Percentiles rank a stretch among this genome's conserved stretches.
Evolutionary conservation across 495 filamentous ascomycete species (phyloP).

Genomic region (Hyaloscypha bicolor): DNA sequence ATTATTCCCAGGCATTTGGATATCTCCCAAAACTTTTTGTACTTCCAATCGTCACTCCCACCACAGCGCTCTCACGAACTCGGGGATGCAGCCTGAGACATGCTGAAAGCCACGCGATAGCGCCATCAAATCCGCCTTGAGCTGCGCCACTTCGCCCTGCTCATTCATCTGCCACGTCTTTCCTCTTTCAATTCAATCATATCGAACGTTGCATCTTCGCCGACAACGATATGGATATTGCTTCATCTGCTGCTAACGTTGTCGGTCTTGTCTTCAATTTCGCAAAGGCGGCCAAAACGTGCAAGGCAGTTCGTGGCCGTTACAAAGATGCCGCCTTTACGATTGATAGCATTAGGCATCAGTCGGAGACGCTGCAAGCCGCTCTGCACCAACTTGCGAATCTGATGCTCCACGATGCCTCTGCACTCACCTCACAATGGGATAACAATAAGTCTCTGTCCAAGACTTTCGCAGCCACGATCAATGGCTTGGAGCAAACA

Average conservation of each 20-base stretch:
- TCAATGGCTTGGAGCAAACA: background rate
- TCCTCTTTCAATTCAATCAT: background rate
- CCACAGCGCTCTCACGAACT: too few species aligned
- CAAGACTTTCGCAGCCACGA: background rate
- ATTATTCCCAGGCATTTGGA: too few species aligned
- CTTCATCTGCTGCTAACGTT: slow-evolving; percentile 6
- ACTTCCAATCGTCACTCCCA: too few species aligned
- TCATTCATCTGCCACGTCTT: too few species aligned
- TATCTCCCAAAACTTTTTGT: too few species aligned
- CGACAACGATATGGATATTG: slow-evolving; percentile 11
- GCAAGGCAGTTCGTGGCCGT: slow-evolving; percentile 3
- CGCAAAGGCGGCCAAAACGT: slow-evolving; percentile 11
- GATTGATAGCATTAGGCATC: slow-evolving; percentile 4
- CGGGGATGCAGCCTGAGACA: too few species aligned
- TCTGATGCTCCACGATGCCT: slow-evolving; percentile 20
- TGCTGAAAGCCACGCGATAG: too few species aligned
- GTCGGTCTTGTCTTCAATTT: slow-evolving; percentile 20
- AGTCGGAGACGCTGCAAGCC: slow-evolving; percentile 15
- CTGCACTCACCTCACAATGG: slow-evolving; percentile 10
- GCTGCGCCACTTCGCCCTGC: too few species aligned
- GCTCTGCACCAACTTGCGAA: slow-evolving; percentile 19
- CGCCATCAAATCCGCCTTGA: too few species aligned
- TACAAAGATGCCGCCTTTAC: slow-evolving; percentile 6
- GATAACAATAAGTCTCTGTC: slow-evolving; percentile 28
- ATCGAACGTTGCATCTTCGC: background rate